Conservation (phyloP, 2,329 filamentous ascomycete species). For the Fusarium anthophilum region DNA sequence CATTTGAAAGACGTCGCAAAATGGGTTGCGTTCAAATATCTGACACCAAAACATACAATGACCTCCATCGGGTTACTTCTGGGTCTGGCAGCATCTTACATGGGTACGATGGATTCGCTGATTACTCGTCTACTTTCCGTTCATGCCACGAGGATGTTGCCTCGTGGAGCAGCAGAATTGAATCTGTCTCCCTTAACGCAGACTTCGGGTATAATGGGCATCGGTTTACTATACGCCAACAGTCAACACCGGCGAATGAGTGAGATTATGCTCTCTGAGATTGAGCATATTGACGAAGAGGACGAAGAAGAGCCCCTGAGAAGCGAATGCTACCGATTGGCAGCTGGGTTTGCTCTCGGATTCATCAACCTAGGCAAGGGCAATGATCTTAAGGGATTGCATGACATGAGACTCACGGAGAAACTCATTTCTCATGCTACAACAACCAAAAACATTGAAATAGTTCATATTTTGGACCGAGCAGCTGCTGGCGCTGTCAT, state of each 20-base stretch:
- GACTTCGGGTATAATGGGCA: constrained; percentile 96
- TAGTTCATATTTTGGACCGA: constrained; percentile 92
- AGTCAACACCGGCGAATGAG: constrained; percentile 98
- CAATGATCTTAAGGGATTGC: constrained; percentile 84
- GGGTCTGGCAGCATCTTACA: constrained; percentile 89
- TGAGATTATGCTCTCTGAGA: constrained; percentile 97
- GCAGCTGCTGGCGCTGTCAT: constrained; percentile 94
- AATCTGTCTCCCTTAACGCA: constrained; percentile 94
- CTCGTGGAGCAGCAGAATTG: constrained; percentile 89
- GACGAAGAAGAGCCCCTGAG: constrained; percentile 87
- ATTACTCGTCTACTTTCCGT: constrained; percentile 94
- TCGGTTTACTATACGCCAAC: constrained; percentile 91
- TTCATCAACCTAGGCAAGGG: constrained; percentile 96
- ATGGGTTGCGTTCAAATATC: constrained; percentile 98
- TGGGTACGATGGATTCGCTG: constrained; percentile 96
- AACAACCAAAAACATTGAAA: constrained; percentile 87
- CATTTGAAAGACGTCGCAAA: constrained; percentile 95
- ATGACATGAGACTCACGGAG: constrained; percentile 94
- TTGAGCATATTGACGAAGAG: constrained; percentile 82
- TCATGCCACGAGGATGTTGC: constrained; percentile 94
- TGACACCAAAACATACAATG: constrained; percentile 99
- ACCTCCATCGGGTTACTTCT: constrained; percentile 95
- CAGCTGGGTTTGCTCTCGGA: constrained; percentile 91
- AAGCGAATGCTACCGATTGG: constrained; percentile 95
- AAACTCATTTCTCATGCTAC: constrained; percentile 87